phyloP scores from a whole-genome alignment of 257 asterid genomes.

The Buddleja alternifolia region DNA sequence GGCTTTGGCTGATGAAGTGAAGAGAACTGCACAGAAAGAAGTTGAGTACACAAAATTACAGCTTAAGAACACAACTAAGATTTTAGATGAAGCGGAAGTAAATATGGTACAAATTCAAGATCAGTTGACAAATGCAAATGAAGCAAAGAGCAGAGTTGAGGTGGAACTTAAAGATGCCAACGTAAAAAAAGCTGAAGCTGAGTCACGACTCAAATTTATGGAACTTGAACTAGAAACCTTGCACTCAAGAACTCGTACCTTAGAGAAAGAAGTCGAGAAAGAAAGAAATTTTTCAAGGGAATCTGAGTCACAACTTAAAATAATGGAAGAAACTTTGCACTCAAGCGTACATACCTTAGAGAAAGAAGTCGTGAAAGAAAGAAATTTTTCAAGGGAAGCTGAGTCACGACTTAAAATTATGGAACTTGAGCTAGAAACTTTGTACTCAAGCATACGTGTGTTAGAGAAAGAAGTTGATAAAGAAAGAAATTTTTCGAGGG shows the following conservation, averaged over 20 bases:
- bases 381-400: conserved; percentile 37
- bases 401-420: conserved; percentile 40
- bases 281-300: conserved; percentile 46
- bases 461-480: conserved; percentile 39
- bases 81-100: conserved; percentile 54
- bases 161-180: conserved; percentile 49
- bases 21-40: conserved; percentile 49
- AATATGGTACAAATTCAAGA: conserved; percentile 39
- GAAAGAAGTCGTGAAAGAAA: conserved; percentile 51
- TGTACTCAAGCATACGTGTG: conserved; percentile 34
- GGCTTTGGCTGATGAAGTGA: conserved; percentile 51
- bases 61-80: conserved; percentile 45
- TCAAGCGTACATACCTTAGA: conserved; percentile 43
- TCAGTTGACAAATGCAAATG: conserved; percentile 43
- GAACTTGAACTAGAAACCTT: conserved; percentile 49
- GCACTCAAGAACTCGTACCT: conserved; percentile 39
- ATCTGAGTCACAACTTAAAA: conserved; percentile 41
- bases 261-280: conserved; percentile 48
- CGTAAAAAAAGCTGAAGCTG: conserved; percentile 48
- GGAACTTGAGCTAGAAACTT: conserved; percentile 38
- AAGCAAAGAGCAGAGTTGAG: conserved; percentile 40
- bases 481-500: conserved; percentile 41
- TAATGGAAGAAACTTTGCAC: conserved; percentile 37
- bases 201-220: conserved; percentile 42
- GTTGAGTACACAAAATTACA: conserved; percentile 37